Evolutionary conservation across 1,139 yeast genomes (phyloP).

Genomic region (Geotrichum carabidarum): DNA sequence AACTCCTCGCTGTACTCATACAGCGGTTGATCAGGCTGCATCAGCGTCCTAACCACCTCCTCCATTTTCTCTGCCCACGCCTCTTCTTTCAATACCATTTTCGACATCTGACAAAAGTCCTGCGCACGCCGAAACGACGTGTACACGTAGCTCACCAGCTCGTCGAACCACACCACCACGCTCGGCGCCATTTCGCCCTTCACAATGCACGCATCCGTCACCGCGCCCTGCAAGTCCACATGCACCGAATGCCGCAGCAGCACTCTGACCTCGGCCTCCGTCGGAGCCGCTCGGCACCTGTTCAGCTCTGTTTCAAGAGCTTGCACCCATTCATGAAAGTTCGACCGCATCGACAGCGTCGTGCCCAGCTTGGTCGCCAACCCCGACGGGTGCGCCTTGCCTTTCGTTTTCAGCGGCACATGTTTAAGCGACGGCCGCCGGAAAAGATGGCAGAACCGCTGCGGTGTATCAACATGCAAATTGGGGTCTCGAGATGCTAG

Average conservation of each 20-base stretch:
- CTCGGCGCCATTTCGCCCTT: background rate
- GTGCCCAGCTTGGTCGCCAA: background rate
- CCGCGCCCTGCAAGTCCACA: background rate
- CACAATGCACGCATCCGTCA: background rate
- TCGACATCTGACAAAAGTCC: background rate
- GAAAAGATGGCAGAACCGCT: background rate
- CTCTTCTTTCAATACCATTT: too few species aligned
- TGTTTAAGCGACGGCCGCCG: background rate
- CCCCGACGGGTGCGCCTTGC: background rate
- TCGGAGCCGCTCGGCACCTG: background rate
- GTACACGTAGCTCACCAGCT: background rate
- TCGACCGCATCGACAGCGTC: background rate
- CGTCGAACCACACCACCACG: background rate
- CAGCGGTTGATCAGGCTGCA: too few species aligned
- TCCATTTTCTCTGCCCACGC: background rate
- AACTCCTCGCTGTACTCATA: too few species aligned
- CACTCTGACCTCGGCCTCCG: background rate
- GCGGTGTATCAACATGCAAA: background rate
- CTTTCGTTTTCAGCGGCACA: background rate
- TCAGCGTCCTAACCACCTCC: background rate
- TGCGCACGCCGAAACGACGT: background rate
- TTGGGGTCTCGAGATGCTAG: background rate
- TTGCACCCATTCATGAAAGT: background rate
- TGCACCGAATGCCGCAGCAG: background rate
- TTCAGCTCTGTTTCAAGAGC: background rate